phyloP scores from a whole-genome alignment of 352 stramenopile genomes.

The Phytophthora syringae region DNA sequence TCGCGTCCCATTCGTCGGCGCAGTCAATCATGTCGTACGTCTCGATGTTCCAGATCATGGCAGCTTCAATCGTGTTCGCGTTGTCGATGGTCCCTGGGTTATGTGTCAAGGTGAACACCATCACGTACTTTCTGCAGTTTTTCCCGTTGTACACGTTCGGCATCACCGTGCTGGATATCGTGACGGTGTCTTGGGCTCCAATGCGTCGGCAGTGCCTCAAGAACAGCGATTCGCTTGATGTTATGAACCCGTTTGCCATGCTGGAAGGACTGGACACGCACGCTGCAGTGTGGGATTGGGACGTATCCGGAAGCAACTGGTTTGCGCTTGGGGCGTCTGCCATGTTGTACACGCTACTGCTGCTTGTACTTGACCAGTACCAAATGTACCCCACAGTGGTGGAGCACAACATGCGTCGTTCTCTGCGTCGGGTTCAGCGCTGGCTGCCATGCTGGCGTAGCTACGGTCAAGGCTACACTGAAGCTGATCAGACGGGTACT shows the following conservation, averaged over 20 bases:
- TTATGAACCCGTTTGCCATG: conserved; percentile 29
- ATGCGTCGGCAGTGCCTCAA: conserved; percentile 55
- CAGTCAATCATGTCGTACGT: conserved; percentile 83
- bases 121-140: conserved; percentile 55
- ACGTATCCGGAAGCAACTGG: conserved; percentile 50
- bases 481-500: conserved; percentile 28
- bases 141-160: conserved; percentile 72
- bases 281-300: conserved; percentile 58
- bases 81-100: conserved; percentile 58
- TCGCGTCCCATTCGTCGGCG: conserved; percentile 77
- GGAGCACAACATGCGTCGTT: conserved; percentile 36
- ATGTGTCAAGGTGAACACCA: conserved; percentile 51
- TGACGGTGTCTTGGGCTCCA: conserved; percentile 51
- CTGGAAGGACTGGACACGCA: conserved; percentile 18
- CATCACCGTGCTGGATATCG: conserved; percentile 55
- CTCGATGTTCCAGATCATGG: conserved; percentile 76
- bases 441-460: conserved; percentile 22
- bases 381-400: conserved; percentile 79
- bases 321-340: conserved; percentile 48
- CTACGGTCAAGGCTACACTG: conserved; percentile 27
- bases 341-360: conserved; percentile 53
- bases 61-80: conserved; percentile 45
- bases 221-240: conserved; percentile 7
- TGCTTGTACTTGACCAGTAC: conserved; percentile 63
- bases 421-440: conserved; percentile 26